These are phyloP conservation scores for Acanthamoeba sp. DNA, from an alignment of 208 protist genomes.

Conservation along the genomic window DNA sequence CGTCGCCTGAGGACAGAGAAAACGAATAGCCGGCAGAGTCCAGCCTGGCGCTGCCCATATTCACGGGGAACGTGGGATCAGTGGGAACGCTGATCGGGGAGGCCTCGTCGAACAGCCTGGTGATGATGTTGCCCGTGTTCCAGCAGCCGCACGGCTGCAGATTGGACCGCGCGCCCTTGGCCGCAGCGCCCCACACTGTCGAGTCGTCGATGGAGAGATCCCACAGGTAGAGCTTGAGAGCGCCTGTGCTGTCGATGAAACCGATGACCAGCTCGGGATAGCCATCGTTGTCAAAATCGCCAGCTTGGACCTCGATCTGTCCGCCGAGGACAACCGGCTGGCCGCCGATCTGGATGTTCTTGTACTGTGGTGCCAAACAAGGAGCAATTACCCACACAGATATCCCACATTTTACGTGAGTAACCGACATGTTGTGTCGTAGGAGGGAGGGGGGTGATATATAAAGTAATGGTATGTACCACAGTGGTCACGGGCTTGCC, in stretches of 20 bases:
- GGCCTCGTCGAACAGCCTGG: background rate
- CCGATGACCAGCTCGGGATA: background rate
- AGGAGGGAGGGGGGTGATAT: no score
- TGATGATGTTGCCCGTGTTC: background rate
- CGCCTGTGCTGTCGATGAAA: background rate
- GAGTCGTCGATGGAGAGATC: background rate
- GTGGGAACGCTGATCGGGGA: background rate
- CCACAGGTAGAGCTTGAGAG: background rate
- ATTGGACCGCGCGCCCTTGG: background rate
- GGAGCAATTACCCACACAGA: background rate
- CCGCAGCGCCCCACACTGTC: background rate
- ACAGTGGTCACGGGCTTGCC: background rate
- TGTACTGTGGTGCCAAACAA: background rate
- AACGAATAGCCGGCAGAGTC: background rate
- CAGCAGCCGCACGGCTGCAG: slow-evolving; percentile 1
- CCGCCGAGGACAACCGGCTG: background rate
- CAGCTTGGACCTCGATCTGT: background rate
- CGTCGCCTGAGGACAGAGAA: background rate
- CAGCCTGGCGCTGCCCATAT: background rate
- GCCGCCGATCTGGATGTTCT: background rate
- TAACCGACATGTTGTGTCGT: no score
- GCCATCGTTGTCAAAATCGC: slow-evolving; percentile 7
- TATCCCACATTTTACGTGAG: background rate
- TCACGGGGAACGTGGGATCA: background rate
- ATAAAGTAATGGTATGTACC: background rate